A percentile compares a stretch with the other conserved stretches of the same genome.
Evolutionary conservation across 352 stramenopile species (phyloP).

Genomic region (Globisporangium rhizosaccharum): DNA sequence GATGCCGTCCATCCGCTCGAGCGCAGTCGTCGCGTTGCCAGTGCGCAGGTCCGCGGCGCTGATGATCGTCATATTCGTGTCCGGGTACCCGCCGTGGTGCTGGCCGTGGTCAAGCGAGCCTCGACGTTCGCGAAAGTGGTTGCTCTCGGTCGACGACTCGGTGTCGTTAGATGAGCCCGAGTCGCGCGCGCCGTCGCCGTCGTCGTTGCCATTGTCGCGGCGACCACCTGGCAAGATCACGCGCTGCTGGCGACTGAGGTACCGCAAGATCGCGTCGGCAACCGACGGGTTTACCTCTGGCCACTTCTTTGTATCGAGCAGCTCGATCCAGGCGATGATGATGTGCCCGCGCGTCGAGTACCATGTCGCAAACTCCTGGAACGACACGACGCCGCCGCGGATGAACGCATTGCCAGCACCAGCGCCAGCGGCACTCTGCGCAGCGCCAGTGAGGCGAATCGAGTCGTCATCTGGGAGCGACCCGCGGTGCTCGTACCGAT

Average conservation of each 20-base stretch:
- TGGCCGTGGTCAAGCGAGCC: conserved; percentile 35
- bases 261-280: conserved; percentile 67
- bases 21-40: conserved; percentile 27
- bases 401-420: conserved; percentile 70
- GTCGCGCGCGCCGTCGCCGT: conserved; percentile 24
- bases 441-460: conserved; percentile 48
- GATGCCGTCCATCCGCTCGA: conserved; percentile 49
- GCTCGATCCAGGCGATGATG: conserved; percentile 84
- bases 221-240: conserved; percentile 25
- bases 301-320: conserved; percentile 84
- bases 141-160: conserved; percentile 60
- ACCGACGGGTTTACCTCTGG: conserved; percentile 55
- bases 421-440: conserved; percentile 40
- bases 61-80: conserved; percentile 27
- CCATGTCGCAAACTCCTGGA: conserved; percentile 84
- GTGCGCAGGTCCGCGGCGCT: conserved; percentile 35
- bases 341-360: conserved; percentile 78
- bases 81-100: conserved; percentile 15
- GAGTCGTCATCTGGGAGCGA: conserved; percentile 58
- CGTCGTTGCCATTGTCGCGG: conserved; percentile 13
- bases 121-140: conserved; percentile 23
- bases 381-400: conserved; percentile 68
- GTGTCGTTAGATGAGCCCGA: conserved; percentile 63
- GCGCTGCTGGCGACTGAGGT: conserved; percentile 67
- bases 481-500: conserved; percentile 63